Percentiles rank a stretch among this genome's conserved stretches.
phyloP scores from a whole-genome alignment of 345 rosid genomes.

The Populus tremula region DNA sequence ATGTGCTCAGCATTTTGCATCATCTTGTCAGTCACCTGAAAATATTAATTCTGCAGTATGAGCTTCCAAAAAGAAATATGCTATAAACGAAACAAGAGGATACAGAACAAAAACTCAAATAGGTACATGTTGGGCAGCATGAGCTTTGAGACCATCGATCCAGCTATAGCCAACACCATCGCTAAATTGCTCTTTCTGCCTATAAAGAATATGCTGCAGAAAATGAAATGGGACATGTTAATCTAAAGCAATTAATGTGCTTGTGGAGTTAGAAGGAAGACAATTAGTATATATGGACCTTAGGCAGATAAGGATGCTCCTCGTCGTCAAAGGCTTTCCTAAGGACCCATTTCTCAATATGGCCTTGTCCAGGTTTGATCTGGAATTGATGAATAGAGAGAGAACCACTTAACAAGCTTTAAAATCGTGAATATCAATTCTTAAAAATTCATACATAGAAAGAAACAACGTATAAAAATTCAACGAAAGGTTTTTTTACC shows the following conservation, averaged over 20 bases:
- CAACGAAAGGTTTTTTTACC: constrained; percentile 33
- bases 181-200: constrained; percentile 96
- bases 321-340: constrained; percentile 88
- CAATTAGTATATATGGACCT: constrained; percentile 32
- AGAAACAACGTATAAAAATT: not conserved
- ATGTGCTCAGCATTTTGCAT: constrained; percentile 65
- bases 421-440: not conserved
- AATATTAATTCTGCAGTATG: not conserved
- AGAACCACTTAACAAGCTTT: not conserved
- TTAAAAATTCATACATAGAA: not conserved
- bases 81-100: not conserved
- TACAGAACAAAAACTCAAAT: not conserved
- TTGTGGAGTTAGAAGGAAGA: not conserved
- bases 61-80: not conserved
- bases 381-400: constrained; percentile 18
- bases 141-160: constrained; percentile 94
- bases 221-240: constrained; percentile 22
- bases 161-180: constrained; percentile 97
- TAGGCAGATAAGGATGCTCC: constrained; percentile 80
- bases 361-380: constrained; percentile 66
- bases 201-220: constrained; percentile 77
- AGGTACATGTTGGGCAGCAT: constrained; percentile 63
- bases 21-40: constrained; percentile 79
- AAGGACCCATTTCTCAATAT: constrained; percentile 80
- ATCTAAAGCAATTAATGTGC: not conserved